Percentiles rank a stretch among this genome's conserved stretches.
Conservation (phyloP, 2,329 filamentous ascomycete genomes). For the Plectosphaerella sp. region DNA sequence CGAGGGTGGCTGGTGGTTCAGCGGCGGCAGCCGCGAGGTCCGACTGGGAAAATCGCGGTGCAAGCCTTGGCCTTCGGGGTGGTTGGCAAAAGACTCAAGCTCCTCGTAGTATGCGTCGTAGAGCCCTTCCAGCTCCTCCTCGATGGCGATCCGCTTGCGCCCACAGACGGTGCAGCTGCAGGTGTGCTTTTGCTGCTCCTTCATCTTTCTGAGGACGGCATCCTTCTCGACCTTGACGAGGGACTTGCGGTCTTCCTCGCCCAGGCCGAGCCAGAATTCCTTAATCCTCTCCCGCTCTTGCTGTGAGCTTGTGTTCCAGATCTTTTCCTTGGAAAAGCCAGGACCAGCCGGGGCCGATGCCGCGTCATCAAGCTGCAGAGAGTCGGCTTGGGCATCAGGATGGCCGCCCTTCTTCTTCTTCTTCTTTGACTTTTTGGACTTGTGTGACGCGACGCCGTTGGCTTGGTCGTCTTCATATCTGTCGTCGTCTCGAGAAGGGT, state of each 20-base stretch:
- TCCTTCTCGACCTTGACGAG: constrained; percentile 98
- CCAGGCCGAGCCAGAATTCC: constrained; percentile 93
- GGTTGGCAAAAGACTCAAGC: constrained; percentile 93
- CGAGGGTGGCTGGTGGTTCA: constrained; percentile 64
- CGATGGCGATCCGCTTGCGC: constrained; percentile 91
- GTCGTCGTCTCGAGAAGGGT: constrained; percentile 36
- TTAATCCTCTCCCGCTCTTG: constrained; percentile 97
- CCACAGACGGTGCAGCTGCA: constrained; percentile 98
- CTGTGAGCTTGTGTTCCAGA: constrained; percentile 94
- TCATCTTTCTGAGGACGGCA: constrained; percentile 97
- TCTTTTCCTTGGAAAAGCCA: constrained; percentile 70
- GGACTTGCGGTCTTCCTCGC: constrained; percentile 90
- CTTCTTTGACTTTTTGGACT: constrained; percentile 60
- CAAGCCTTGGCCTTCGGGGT: constrained; percentile 66
- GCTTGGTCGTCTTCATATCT: constrained; percentile 29
- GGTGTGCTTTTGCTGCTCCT: constrained; percentile 98
- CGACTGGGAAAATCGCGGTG: constrained; percentile 59
- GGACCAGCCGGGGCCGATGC: constrained; percentile 20
- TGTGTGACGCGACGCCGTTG: constrained; percentile 28
- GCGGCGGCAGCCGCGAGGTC: constrained; percentile 54
- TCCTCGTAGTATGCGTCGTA: constrained; percentile 99
- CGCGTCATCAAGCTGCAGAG: neutral
- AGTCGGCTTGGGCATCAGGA: constrained; percentile 9
- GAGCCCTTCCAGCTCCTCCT: constrained; percentile 94
- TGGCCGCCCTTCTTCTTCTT: constrained; percentile 59